phyloP scores from a whole-genome alignment of 495 filamentous ascomycete genomes.

The Tuber aestivum region DNA sequence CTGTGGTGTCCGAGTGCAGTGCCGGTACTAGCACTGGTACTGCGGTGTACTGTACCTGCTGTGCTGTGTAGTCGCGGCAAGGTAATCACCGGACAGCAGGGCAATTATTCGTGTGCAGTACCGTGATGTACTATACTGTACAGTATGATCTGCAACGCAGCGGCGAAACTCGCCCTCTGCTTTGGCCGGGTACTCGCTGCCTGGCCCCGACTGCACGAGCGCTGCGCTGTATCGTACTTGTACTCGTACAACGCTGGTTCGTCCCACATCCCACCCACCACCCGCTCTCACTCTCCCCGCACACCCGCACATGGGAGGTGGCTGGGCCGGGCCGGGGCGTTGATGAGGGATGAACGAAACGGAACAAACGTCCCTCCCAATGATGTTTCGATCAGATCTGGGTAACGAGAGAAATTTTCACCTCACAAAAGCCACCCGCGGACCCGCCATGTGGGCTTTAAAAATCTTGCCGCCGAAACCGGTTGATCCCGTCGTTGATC shows the following conservation, averaged over 20 bases:
- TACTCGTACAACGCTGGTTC: not conserved
- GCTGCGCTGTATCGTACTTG: too few species aligned
- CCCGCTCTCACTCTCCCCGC: not conserved
- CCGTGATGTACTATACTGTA: too few species aligned
- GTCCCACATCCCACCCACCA: not conserved
- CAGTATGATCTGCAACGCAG: not conserved
- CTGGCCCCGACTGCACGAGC: not conserved
- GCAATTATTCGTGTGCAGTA: too few species aligned
- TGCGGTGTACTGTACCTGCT: too few species aligned
- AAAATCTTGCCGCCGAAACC: not conserved
- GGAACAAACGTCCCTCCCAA: not conserved
- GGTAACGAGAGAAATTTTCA: not conserved
- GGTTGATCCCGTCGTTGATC: slow-evolving; percentile 1
- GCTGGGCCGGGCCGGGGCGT: too few species aligned
- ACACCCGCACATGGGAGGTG: not conserved
- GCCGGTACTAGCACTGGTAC: too few species aligned
- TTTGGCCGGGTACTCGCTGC: not conserved
- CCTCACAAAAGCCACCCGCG: not conserved
- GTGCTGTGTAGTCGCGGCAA: not conserved
- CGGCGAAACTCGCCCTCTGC: not conserved
- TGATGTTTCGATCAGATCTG: not conserved
- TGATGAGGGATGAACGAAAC: not conserved
- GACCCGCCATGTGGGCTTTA: not conserved
- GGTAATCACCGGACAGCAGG: not conserved
- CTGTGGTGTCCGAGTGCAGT: too few species aligned